A percentile compares a stretch with the other conserved stretches of the same genome.
These are phyloP conservation scores for Limonium bicolor DNA, from an alignment of 148 eudicot species.

Conservation along the genomic window DNA sequence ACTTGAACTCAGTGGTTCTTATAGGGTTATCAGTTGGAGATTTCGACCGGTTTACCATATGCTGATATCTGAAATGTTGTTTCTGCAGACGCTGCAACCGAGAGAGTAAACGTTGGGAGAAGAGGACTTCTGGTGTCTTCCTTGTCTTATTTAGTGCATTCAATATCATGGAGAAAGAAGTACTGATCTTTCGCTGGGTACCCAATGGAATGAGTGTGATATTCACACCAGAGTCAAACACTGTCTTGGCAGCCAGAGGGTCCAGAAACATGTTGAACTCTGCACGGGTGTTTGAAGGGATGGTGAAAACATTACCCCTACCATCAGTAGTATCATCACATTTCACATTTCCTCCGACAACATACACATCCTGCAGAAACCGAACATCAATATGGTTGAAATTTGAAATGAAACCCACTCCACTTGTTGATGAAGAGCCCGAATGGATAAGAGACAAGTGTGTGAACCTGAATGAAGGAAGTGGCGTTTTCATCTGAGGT, in stretches of 20 bases:
- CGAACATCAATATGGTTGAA: background rate
- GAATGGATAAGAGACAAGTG: background rate
- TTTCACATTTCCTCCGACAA: slow-evolving; percentile 61
- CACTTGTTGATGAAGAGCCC: background rate
- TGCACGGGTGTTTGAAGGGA: slow-evolving; percentile 44
- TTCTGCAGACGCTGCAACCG: slow-evolving; percentile 30
- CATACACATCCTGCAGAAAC: slow-evolving; percentile 43
- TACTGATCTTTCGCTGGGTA: slow-evolving; percentile 30
- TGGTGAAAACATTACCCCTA: slow-evolving; percentile 39
- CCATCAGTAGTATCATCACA: slow-evolving; percentile 11
- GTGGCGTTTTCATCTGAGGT: slow-evolving; percentile 26
- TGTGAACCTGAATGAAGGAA: slow-evolving; percentile 45
- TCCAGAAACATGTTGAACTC: slow-evolving; percentile 81
- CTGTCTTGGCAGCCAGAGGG: slow-evolving; percentile 66
- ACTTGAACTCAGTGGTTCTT: too few species aligned
- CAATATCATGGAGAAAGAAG: slow-evolving; percentile 17
- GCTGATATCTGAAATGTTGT: slow-evolving; percentile 37
- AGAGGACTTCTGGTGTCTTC: slow-evolving; percentile 46
- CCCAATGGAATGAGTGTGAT: slow-evolving; percentile 54
- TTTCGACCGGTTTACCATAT: slow-evolving; percentile 78
- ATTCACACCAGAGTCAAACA: slow-evolving; percentile 35
- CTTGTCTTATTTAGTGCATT: slow-evolving; percentile 14
- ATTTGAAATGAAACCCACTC: background rate
- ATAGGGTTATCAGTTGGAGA: too few species aligned
- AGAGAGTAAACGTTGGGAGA: slow-evolving; percentile 30